Conservation (phyloP, 2,329 filamentous ascomycete species). For the Aschersonia sp. region DNA sequence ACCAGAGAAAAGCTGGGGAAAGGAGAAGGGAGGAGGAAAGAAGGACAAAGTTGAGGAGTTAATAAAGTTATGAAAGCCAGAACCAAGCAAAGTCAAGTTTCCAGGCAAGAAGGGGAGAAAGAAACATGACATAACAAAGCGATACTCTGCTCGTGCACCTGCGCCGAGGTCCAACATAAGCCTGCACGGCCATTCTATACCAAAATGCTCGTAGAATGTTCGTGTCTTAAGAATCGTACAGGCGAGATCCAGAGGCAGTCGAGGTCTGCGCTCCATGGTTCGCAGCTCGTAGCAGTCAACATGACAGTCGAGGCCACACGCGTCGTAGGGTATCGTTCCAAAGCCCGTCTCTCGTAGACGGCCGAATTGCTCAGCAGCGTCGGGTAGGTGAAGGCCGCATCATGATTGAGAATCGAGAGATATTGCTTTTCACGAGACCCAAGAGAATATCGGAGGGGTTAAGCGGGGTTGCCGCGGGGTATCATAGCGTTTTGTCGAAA, state of each 20-base stretch:
- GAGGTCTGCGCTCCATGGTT: background rate
- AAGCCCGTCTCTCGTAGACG: background rate
- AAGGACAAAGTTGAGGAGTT: no score
- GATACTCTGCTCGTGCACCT: background rate
- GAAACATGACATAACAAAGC: no score
- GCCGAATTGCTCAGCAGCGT: background rate
- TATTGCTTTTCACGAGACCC: no score
- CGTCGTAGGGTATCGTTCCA: background rate
- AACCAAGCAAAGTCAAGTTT: no score
- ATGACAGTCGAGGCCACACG: background rate
- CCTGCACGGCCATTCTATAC: no score
- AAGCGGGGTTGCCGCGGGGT: slow-evolving; percentile 1
- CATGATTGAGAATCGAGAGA: no score
- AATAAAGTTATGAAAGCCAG: no score
- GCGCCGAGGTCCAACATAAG: no score
- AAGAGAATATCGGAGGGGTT: background rate
- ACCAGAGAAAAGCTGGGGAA: no score
- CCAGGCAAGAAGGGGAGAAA: no score
- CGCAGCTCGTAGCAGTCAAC: background rate
- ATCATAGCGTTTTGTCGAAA: background rate
- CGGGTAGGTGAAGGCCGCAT: background rate
- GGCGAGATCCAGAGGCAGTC: background rate
- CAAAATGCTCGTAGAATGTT: no score
- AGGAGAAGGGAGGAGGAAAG: no score
- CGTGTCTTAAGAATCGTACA: background rate